Conservation (phyloP, 2,329 filamentous ascomycete genomes). For the Aspergillus tubingensis region DNA sequence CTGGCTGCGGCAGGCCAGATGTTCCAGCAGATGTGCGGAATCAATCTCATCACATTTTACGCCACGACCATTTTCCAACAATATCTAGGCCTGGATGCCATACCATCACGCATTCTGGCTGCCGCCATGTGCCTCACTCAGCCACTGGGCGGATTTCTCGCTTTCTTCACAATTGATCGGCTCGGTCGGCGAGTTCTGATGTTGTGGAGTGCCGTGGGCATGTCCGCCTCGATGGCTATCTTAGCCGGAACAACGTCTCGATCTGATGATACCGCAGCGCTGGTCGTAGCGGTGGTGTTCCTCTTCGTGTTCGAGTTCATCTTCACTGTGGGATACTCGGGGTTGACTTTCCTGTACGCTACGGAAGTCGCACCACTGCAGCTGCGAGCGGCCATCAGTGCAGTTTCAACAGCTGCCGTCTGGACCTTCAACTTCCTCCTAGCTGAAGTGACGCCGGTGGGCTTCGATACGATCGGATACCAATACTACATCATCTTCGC, state of each 20-base stretch:
- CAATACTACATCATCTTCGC: conserved; percentile 49
- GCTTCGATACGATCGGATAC: conserved; percentile 50
- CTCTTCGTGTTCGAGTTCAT: conserved; percentile 64
- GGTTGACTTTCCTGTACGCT: conserved; percentile 62
- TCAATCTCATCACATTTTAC: conserved; percentile 42
- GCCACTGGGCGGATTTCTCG: conserved; percentile 44
- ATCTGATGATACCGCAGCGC: conserved; percentile 46
- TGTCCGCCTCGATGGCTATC: conserved; percentile 33
- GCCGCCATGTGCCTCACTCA: conserved; percentile 35
- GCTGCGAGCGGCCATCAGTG: conserved; percentile 53
- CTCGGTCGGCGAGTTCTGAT: conserved; percentile 42
- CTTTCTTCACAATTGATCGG: conserved; percentile 50
- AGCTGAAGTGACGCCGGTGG: conserved; percentile 41
- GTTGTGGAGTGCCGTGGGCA: conserved; percentile 34
- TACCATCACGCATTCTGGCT: conserved; percentile 30
- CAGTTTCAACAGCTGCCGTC: conserved; percentile 53
- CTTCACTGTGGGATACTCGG: conserved; percentile 61
- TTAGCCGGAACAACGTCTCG: conserved; percentile 55
- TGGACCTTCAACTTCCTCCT: conserved; percentile 44
- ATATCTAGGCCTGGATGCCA: conserved; percentile 26
- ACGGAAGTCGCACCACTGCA: conserved; percentile 55
- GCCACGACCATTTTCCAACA: conserved; percentile 43
- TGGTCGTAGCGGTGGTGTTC: conserved; percentile 57
- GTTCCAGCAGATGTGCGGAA: conserved; percentile 42
- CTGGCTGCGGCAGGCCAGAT: conserved; percentile 38